Base-by-base conservation (phyloP, 192 early-diverging fungal genomes). In the Geranomyces variabilis region DNA sequence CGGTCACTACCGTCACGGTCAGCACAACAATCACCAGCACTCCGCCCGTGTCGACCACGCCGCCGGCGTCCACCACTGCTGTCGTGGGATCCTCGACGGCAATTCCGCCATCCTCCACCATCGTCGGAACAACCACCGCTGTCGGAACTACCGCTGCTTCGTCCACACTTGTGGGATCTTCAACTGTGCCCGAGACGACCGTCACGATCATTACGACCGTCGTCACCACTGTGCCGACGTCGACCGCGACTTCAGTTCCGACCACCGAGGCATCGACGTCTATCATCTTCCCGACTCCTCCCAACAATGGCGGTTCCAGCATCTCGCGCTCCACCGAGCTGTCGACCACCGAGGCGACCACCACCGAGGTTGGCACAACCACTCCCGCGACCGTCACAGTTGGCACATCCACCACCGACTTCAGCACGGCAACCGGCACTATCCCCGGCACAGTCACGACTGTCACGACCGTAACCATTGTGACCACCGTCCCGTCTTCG, bases 211-310 rank as follows among this genome's bases (percentile, higher is more conserved):
- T 55, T 28, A 28, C 36, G 10, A 41, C 36, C 10, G 36, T 41
- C 36, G 51, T 55, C 51, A 55, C 51, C 36, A 63, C 4, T 33
- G 60, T 41, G 3, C 51, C 51, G 51, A 53, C 24, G 17, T 53
- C 51, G 2, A 7, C 7, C 15, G 6, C 24, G 17, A 26, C 51
- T 7, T 26, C 19, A 17, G n/a, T 53, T 53, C 51, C 51, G 7
- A 53, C 24, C n/a, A 17, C 58, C 21, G 26, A n/a, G 6, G 51
- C 58, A 17, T 14, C 58, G 17, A 19, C 58, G 6, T 31, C 28
- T 29, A 17, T 33, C 31, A 60, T 29, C 58, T 60, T 29, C 28
- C 58, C 22, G 28, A 33, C 58, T 60, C 22, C 14, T 3, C 28
- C 31, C 58, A 29, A 29, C 58, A 60, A 19, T 33, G 28, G 22